These are phyloP conservation scores for Leccinum subgranulosum DNA, from an alignment of 768 basidiomycete genomes.

Conservation along the genomic window DNA sequence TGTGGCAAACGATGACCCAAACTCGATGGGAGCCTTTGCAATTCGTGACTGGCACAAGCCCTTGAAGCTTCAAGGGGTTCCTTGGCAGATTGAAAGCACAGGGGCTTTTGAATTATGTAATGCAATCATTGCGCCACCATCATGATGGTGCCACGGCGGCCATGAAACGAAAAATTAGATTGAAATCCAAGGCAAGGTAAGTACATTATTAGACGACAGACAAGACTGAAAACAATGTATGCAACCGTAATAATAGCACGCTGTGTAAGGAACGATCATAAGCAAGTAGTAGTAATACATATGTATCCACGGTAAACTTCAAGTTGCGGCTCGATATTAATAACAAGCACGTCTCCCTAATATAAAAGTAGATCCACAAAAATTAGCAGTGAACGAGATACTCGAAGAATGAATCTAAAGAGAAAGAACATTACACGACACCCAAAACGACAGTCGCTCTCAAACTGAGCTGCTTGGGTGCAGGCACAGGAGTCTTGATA, in stretches of 20 bases:
- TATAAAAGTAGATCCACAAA: not conserved
- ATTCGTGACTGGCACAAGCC: too few relatives aligned
- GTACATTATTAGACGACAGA: too few relatives aligned
- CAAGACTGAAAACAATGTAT: too few relatives aligned
- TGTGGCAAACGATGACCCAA: too few relatives aligned
- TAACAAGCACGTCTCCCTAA: not conserved
- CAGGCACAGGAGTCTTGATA: conserved; percentile 31
- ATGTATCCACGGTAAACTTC: not conserved
- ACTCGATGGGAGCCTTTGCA: too few relatives aligned
- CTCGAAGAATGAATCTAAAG: conserved; percentile 3
- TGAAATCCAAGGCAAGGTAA: too few relatives aligned
- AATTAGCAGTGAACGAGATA: not conserved
- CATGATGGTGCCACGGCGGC: too few relatives aligned
- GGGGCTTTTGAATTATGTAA: too few relatives aligned
- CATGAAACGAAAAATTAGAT: too few relatives aligned
- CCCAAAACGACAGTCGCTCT: conserved; percentile 79
- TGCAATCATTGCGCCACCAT: too few relatives aligned
- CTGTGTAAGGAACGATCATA: not conserved
- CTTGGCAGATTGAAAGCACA: too few relatives aligned
- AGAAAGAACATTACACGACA: conserved; percentile 46
- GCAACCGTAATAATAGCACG: not conserved
- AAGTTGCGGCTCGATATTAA: not conserved
- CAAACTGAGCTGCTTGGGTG: conserved; percentile 53
- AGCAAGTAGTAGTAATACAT: not conserved
- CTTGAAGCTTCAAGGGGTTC: too few relatives aligned